Conservation (phyloP, 768 basidiomycete genomes). For the Phaeotremella fagi region DNA sequence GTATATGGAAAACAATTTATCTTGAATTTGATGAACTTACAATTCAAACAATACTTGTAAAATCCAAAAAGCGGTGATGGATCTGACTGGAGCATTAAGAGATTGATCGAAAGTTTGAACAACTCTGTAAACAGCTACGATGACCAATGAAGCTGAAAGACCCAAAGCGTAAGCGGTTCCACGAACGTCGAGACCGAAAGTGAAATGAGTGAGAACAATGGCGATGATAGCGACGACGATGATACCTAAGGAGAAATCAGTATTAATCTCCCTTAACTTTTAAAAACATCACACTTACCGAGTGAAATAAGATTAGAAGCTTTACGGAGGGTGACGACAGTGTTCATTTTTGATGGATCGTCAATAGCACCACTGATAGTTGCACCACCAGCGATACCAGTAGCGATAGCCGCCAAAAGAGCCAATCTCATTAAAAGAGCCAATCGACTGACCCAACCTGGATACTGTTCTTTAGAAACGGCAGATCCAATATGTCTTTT, state of each 20-base stretch:
- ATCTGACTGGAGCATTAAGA: background rate
- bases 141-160: background rate
- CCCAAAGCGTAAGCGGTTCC: conserved; percentile 9
- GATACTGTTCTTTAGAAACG: conserved; percentile 4
- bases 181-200: conserved; percentile 5
- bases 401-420: conserved; percentile 13
- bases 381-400: conserved; percentile 11
- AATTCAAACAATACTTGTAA: conserved; percentile 18
- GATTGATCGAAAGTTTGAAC: conserved; percentile 3
- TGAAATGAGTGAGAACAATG: conserved; percentile 4
- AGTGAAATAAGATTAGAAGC: conserved; percentile 13
- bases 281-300: conserved; percentile 5
- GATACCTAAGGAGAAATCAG: background rate
- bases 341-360: conserved; percentile 1
- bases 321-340: conserved; percentile 12
- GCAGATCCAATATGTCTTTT: conserved; percentile 8
- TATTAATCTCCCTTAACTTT: background rate
- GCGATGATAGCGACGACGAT: conserved; percentile 1
- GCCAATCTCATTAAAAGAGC: conserved; percentile 3
- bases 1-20: background rate
- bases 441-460: conserved; percentile 15
- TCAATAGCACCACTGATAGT: conserved; percentile 7
- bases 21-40: conserved; percentile 7
- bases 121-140: conserved; percentile 14
- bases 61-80: conserved; percentile 13